Evolutionary conservation across 192 early-diverging fungal species (phyloP).

Genomic region (Chytriomyces sp.): DNA sequence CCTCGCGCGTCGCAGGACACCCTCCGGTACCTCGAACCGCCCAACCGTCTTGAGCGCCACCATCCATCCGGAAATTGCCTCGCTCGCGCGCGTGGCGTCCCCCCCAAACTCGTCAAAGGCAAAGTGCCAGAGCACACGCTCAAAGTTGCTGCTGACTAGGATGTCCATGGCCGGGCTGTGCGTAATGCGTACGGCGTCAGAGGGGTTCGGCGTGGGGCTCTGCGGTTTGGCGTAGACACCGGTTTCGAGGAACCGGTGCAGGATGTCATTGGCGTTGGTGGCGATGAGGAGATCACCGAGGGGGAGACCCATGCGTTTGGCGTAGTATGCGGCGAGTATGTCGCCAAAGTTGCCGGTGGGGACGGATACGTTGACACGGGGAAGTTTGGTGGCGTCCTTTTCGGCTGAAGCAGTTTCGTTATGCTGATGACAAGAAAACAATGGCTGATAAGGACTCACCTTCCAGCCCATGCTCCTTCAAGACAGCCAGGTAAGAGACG

Average conservation of each 20-base stretch:
- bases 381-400: constrained; percentile 20
- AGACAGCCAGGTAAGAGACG: constrained; percentile 77
- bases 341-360: constrained; percentile 98
- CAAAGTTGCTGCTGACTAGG: constrained; percentile 94
- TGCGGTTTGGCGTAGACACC: constrained; percentile 80
- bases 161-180: constrained; percentile 98
- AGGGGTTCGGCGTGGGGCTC: constrained; percentile 19
- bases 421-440: constrained; percentile 53
- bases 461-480: constrained; percentile 23
- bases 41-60: constrained; percentile 68
- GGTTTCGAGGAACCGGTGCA: constrained; percentile 89
- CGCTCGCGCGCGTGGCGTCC: constrained; percentile 29
- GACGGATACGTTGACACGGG: constrained; percentile 70
- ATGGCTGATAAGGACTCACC: constrained; percentile 58
- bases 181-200: constrained; percentile 68
- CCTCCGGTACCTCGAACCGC: constrained; percentile 69
- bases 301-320: constrained; percentile 88
- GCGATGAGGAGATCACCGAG: constrained; percentile 79
- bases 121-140: constrained; percentile 92
- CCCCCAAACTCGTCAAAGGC: constrained; percentile 35
- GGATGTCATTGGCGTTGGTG: constrained; percentile 97
- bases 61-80: constrained; percentile 68
- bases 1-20: constrained; percentile 67
- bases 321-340: constrained; percentile 89
- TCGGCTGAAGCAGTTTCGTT: constrained; percentile 3